Base-by-base conservation (phyloP, 2,329 filamentous ascomycete genomes). In the Penicillium verrucosum region DNA sequence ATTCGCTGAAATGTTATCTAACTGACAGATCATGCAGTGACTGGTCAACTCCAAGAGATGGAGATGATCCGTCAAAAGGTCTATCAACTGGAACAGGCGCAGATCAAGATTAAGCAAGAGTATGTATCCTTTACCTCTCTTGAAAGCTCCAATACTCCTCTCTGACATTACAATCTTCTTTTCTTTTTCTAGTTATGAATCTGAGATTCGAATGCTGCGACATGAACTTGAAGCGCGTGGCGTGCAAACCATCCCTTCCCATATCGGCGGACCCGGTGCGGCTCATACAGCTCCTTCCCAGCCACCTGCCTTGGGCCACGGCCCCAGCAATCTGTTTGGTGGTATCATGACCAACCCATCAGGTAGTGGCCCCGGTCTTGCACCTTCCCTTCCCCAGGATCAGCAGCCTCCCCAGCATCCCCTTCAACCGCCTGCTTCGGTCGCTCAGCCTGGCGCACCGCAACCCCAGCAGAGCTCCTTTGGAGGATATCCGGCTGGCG, bases 301-400 rank as follows among this genome's bases (percentile, higher is more conserved):
- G 76, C 93, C 94, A 36, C 92, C 87, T 36, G 80, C 90, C 48
- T 89, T 97, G 65, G 90, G 92, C 29, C 89, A 95, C 70, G 92
- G 93, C 27, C 86, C 86, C 54, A 93, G 89, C 73, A 94, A 95
- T 70, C 82, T 97, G 40, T 97, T 99, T 71, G 92, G 91, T 65
- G 92, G 91, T 55, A 96, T 97, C 71, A 97, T 99, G 90, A 86
- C 92, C 54, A 93, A 93, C 63, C 86, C 87, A 74, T 89, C 88
- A 68, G 91, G 93, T 78, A 89, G 88, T 67, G 91, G 89, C 59
- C 89, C 91, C 61, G 90, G 90, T 59, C 87, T 96, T 65, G 92
- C 92, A 62, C 86, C 85, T 67, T 89, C 89, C 58, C 85, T 85
- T 63, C 83, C 85, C 67, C 86, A 87, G 75, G 83, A 88, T 67